phyloP scores from a whole-genome alignment of 2,329 filamentous ascomycete genomes.

The Thielaviopsis euricoi region DNA sequence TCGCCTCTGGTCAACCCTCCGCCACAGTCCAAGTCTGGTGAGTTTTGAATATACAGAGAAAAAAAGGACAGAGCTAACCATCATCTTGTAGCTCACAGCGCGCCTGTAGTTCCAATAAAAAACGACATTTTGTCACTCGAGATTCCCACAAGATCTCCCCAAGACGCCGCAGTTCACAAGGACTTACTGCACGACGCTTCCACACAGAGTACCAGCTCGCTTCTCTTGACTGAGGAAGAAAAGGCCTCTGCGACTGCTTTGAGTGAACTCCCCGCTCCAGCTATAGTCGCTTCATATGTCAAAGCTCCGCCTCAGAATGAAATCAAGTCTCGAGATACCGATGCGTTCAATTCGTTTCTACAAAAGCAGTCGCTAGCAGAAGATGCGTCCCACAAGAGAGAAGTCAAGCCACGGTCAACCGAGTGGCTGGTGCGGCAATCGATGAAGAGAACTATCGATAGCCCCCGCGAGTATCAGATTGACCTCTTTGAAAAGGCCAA shows the following conservation, averaged over 20 bases:
- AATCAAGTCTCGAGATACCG: background rate
- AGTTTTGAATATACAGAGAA: background rate
- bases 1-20: background rate
- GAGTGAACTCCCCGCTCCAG: background rate
- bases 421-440: constrained; percentile 16
- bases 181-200: background rate
- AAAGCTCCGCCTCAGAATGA: background rate
- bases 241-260: background rate
- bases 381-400: background rate
- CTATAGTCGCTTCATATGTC: background rate
- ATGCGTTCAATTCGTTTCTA: background rate
- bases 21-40: background rate
- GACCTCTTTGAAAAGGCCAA: constrained; percentile 86
- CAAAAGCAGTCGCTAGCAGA: background rate
- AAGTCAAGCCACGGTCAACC: background rate
- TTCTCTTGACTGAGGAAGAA: background rate
- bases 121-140: background rate
- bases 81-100: background rate
- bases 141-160: too few relatives aligned
- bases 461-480: constrained; percentile 76
- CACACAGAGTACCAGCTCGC: background rate
- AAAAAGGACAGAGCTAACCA: background rate
- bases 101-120: background rate
- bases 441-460: constrained; percentile 46
- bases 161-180: background rate